phyloP scores from a whole-genome alignment of 2,329 filamentous ascomycete genomes.

The Ceratocystis cubensis region DNA sequence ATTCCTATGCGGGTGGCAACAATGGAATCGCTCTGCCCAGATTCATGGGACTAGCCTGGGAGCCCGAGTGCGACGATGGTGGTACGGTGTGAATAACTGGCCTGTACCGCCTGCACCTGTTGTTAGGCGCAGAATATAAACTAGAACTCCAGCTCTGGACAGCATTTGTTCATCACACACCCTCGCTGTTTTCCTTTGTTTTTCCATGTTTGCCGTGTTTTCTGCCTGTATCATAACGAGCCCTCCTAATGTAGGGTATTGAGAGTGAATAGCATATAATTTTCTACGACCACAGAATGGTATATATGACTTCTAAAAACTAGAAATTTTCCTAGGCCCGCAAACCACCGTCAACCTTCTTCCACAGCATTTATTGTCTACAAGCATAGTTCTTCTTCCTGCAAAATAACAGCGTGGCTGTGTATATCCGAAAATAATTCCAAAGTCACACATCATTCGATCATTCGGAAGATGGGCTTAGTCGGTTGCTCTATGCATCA shows the following conservation, averaged over 20 bases:
- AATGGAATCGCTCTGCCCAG: conserved; percentile 71
- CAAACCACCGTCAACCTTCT: background rate
- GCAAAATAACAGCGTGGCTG: background rate
- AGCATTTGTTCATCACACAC: background rate
- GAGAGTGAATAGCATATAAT: conserved; percentile 1
- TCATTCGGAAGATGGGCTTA: background rate
- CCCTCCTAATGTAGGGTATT: background rate
- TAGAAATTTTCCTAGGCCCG: background rate
- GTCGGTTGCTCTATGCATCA: conserved; percentile 10
- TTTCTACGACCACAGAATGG: background rate
- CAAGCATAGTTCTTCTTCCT: background rate
- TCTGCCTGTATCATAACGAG: conserved; percentile 7
- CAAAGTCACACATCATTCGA: background rate
- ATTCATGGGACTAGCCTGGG: conserved; percentile 67
- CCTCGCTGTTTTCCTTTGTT: background rate
- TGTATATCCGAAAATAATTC: background rate
- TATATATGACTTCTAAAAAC: background rate
- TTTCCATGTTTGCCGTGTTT: background rate
- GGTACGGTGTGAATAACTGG: conserved; percentile 94
- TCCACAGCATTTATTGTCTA: background rate
- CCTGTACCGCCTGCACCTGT: conserved; percentile 38
- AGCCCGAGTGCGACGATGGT: conserved; percentile 73
- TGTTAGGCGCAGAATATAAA: conserved; percentile 18
- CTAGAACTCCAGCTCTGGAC: no score
- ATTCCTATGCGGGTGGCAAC: conserved; percentile 71